Percentiles rank a stretch among this genome's conserved stretches.
Evolutionary conservation across 2,329 filamentous ascomycete species (phyloP).

Genomic region (Diaporthe citriasiana): DNA sequence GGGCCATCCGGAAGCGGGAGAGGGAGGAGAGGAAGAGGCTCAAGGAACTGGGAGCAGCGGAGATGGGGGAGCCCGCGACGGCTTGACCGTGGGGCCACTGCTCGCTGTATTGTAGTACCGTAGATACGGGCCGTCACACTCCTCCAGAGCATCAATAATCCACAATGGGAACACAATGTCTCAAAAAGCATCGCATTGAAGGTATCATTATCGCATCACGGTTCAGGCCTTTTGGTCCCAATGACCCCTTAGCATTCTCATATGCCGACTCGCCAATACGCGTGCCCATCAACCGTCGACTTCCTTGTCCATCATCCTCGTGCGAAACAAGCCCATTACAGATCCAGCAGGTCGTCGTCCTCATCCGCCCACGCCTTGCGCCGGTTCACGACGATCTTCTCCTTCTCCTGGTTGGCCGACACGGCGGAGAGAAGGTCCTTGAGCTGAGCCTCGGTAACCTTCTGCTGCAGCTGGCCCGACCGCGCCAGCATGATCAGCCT

Average conservation of each 20-base stretch:
- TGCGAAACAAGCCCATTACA: slow-evolving; percentile 53
- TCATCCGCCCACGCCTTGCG: slow-evolving; percentile 89
- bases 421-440: slow-evolving; percentile 91
- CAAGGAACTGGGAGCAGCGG: slow-evolving; percentile 58
- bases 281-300: background rate
- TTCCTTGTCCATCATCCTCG: background rate
- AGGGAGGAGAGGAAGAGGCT: slow-evolving; percentile 77
- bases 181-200: slow-evolving; percentile 38
- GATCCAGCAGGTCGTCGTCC: slow-evolving; percentile 81
- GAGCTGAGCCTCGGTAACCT: slow-evolving; percentile 93
- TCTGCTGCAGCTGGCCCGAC: slow-evolving; percentile 85
- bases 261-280: background rate
- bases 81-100: background rate
- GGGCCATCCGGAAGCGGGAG: slow-evolving; percentile 80
- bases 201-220: slow-evolving; percentile 42
- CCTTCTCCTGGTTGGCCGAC: slow-evolving; percentile 80
- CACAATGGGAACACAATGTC: background rate
- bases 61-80: background rate
- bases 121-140: background rate
- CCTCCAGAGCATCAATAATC: background rate
- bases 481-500: slow-evolving; percentile 92
- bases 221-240: slow-evolving; percentile 10
- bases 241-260: slow-evolving; percentile 3
- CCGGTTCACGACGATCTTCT: slow-evolving; percentile 89
- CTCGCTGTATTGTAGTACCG: slow-evolving; percentile 6